A percentile compares a stretch with the other conserved stretches of the same genome.
Evolutionary conservation across 108 stramenopile species (phyloP).

Genomic region (Fragilaria radians): DNA sequence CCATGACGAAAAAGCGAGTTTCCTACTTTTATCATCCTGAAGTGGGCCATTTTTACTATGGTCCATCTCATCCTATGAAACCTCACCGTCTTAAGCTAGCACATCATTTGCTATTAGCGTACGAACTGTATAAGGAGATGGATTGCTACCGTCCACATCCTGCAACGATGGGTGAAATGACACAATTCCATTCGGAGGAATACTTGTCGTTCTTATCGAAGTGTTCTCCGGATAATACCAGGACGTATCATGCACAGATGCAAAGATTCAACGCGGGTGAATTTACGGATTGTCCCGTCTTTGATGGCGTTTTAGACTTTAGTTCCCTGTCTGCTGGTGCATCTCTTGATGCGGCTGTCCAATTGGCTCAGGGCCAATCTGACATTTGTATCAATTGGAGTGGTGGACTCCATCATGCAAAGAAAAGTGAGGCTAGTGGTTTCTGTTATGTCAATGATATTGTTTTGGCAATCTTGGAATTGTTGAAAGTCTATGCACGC

Average conservation of each 20-base stretch:
- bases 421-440: constrained; percentile 95
- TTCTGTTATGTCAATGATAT: constrained; percentile 99
- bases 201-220: constrained; percentile 92
- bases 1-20: constrained; percentile 71
- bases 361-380: constrained; percentile 86
- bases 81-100: constrained; percentile 96
- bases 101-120: constrained; percentile 94
- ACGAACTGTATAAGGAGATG: constrained; percentile 96
- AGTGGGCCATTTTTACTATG: constrained; percentile 96
- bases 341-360: constrained; percentile 93
- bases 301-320: constrained; percentile 98
- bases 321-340: constrained; percentile 94
- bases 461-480: constrained; percentile 97
- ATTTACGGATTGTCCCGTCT: constrained; percentile 97
- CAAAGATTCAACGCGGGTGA: constrained; percentile 94
- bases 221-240: constrained; percentile 87
- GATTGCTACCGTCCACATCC: constrained; percentile 96
- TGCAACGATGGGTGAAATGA: constrained; percentile 87
- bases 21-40: constrained; percentile 97
- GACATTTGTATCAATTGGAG: constrained; percentile 99
- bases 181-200: constrained; percentile 92
- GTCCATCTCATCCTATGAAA: constrained; percentile 99
- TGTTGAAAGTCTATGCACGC: constrained; percentile 97
- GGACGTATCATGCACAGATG: constrained; percentile 66
- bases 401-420: constrained; percentile 99